A percentile compares a stretch with the other conserved stretches of the same genome.
Evolutionary conservation across 495 filamentous ascomycete species (phyloP).

Genomic region (Melanomma pulvis-pyrius): DNA sequence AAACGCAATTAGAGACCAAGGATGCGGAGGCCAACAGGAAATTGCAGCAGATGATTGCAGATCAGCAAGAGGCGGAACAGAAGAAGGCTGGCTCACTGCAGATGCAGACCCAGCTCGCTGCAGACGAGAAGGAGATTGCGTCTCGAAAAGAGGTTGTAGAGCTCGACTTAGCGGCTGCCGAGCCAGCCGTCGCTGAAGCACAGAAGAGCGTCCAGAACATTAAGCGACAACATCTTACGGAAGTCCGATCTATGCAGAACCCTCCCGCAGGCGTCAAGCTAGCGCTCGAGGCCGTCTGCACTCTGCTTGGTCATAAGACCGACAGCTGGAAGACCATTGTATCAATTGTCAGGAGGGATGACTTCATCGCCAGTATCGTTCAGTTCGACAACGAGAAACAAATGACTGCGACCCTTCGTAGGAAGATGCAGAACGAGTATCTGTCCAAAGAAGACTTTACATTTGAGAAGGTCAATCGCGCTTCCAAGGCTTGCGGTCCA

Average conservation of each 20-base stretch:
- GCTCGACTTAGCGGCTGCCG: slow-evolving; percentile 83
- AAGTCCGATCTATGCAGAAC: slow-evolving; percentile 94
- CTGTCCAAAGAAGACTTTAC: slow-evolving; percentile 92
- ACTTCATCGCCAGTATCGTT: slow-evolving; percentile 98
- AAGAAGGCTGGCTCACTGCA: slow-evolving; percentile 83
- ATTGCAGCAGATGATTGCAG: slow-evolving; percentile 91
- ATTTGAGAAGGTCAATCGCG: slow-evolving; percentile 90
- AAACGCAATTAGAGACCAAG: slow-evolving; percentile 88
- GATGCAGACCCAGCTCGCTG: slow-evolving; percentile 82
- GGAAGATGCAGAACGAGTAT: slow-evolving; percentile 91
- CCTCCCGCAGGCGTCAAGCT: slow-evolving; percentile 88
- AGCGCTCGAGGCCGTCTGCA: slow-evolving; percentile 93
- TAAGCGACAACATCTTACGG: slow-evolving; percentile 92
- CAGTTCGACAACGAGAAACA: slow-evolving; percentile 94
- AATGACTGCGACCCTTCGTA: slow-evolving; percentile 80
- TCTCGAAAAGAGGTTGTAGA: slow-evolving; percentile 81
- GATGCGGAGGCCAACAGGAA: slow-evolving; percentile 96
- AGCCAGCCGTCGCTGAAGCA: slow-evolving; percentile 90
- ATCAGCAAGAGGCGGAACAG: slow-evolving; percentile 94
- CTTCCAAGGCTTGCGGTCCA: slow-evolving; percentile 94
- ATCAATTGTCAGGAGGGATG: slow-evolving; percentile 82
- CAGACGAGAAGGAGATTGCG: slow-evolving; percentile 87
- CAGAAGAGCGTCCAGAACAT: slow-evolving; percentile 96
- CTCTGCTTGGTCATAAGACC: slow-evolving; percentile 86
- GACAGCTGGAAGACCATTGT: slow-evolving; percentile 89